Evolutionary conservation across 140 eudicot species (phyloP).

Genomic region (Bidens hawaiensis): DNA sequence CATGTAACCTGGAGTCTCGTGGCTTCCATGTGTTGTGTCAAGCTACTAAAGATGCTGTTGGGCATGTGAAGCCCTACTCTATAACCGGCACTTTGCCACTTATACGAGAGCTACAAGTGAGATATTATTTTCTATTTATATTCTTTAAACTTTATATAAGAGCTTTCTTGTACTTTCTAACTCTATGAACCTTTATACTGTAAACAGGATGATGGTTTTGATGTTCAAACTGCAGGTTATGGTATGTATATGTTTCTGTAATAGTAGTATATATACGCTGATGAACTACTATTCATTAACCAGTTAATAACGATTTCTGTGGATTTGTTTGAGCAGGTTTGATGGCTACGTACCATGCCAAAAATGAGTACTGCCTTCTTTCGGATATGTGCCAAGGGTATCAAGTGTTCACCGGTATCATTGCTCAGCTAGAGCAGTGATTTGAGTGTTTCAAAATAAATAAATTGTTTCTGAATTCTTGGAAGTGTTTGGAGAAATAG

Average conservation of each 20-base stretch:
- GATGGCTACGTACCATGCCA: constrained; percentile 54
- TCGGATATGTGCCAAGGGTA: constrained; percentile 93
- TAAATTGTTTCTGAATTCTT: too few species aligned
- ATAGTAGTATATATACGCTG: too few species aligned
- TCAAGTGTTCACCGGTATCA: constrained; percentile 68
- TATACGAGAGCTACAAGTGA: constrained; percentile 73
- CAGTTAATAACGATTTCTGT: background rate
- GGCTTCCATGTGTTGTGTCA: constrained; percentile 73
- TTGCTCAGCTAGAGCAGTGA: constrained; percentile 60
- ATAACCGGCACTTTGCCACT: constrained; percentile 87
- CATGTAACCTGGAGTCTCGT: constrained; percentile 74
- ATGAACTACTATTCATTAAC: too few species aligned
- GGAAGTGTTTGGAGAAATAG: too few species aligned
- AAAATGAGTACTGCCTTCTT: constrained; percentile 57
- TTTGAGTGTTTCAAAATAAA: too few species aligned
- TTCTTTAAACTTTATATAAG: background rate
- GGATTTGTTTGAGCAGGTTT: constrained; percentile 45
- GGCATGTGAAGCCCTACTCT: constrained; percentile 83
- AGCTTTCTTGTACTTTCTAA: background rate
- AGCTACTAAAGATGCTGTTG: constrained; percentile 85
- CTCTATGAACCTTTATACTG: constrained; percentile 4
- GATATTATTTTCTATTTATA: background rate
- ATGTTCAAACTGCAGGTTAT: constrained; percentile 89
- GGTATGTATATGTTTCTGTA: constrained; percentile 35
- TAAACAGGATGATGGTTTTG: constrained; percentile 83